These are phyloP conservation scores for Gonium pectorale DNA, from an alignment of 139 green algal species.

Conservation along the genomic window DNA sequence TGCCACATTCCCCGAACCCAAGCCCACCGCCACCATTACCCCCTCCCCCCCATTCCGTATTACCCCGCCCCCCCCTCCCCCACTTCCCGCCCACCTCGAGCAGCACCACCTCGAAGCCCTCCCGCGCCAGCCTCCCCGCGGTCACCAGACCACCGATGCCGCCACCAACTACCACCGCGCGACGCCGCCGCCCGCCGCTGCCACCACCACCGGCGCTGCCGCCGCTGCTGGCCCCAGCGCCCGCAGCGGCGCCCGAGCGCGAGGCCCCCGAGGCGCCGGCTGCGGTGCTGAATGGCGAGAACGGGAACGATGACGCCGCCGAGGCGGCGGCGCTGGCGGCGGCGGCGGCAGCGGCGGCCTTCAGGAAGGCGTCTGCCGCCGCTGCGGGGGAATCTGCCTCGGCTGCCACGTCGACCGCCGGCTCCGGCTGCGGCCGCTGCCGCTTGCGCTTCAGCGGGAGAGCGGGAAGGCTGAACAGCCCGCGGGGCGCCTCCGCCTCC, in stretches of 20 bases:
- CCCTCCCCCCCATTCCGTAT: neutral
- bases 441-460: too few species aligned
- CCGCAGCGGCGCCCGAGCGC: neutral
- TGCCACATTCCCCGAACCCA: too few species aligned
- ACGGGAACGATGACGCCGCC: neutral
- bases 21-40: neutral
- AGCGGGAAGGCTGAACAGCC: too few species aligned
- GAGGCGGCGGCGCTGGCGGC: neutral
- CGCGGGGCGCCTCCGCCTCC: too few species aligned
- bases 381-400: neutral
- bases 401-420: too few species aligned
- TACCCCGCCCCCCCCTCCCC: too few species aligned
- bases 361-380: neutral
- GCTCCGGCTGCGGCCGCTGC: too few species aligned
- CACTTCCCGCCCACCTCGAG: conserved; percentile 6
- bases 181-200: neutral
- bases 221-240: neutral
- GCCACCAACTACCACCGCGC: conserved; percentile 72
- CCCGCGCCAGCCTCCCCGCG: conserved; percentile 63
- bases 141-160: conserved; percentile 74
- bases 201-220: neutral
- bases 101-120: conserved; percentile 57
- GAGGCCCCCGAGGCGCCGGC: neutral
- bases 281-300: too few species aligned
- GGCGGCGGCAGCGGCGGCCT: neutral